A percentile compares a stretch with the other conserved stretches of the same genome.
These are phyloP conservation scores for Fusarium dlaminii DNA, from an alignment of 2,329 filamentous ascomycete species.

Conservation along the genomic window DNA sequence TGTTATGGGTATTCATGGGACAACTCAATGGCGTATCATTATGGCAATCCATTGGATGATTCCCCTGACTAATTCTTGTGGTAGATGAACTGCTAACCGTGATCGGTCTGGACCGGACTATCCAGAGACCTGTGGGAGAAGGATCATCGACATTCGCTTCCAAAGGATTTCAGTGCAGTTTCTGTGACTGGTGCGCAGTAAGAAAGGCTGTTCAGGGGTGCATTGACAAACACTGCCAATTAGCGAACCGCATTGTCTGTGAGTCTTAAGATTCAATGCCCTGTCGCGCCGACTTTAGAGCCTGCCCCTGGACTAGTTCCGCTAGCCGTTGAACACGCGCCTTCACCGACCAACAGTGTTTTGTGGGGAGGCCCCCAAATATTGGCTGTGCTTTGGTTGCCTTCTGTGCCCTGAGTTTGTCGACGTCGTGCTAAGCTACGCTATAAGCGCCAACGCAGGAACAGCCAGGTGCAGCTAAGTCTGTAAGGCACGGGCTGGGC, in stretches of 20 bases:
- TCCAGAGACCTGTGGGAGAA: neutral
- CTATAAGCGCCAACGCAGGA: conserved; percentile 31
- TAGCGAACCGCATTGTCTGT: conserved; percentile 13
- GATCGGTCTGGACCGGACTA: conserved; percentile 23
- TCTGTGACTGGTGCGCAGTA: conserved; percentile 16
- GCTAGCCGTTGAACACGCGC: conserved; percentile 30
- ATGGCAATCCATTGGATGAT: conserved; percentile 1
- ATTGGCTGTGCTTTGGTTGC: neutral
- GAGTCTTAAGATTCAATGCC: conserved; percentile 17
- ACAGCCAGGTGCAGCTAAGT: conserved; percentile 9
- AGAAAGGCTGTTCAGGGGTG: conserved; percentile 4
- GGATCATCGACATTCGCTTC: neutral
- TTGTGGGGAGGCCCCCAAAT: neutral
- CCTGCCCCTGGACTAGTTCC: conserved; percentile 18
- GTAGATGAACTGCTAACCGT: conserved; percentile 28
- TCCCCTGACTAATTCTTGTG: conserved; percentile 16
- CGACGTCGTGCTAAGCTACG: neutral
- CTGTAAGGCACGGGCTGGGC: conserved; percentile 15
- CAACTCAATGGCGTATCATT: conserved; percentile 1
- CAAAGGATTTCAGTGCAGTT: neutral
- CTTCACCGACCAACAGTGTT: conserved; percentile 32
- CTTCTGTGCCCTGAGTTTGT: neutral
- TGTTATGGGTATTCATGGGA: neutral
- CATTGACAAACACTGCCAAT: conserved; percentile 23
- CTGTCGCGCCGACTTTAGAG: conserved; percentile 1